Evolutionary conservation across 179 eudicot genomes (phyloP), one percentile per base, ranked within the genome.

Genomic region (Vitellaria paradoxa): DNA sequence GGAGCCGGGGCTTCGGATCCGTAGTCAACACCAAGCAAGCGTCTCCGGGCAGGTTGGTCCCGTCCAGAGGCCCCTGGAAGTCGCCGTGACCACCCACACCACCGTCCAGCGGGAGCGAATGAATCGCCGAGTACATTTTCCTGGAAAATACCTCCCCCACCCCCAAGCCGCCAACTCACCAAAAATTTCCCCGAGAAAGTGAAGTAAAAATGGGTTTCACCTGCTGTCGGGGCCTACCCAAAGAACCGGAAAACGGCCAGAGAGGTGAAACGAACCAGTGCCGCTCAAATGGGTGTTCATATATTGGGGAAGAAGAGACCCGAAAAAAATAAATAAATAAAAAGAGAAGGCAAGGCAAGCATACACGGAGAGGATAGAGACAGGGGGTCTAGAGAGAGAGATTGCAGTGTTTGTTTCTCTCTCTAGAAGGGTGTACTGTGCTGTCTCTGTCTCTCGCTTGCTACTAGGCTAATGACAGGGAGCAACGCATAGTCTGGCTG

Each of bases 1-100:
- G 86, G 71, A 94, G 96, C 7, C 98, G 88, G 30, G 98, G 98
- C 82, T 91, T 92, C 2, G 97, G 97, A 80, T 94, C 98, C 45
- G 96, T 81, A 53, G 98, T 87, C 77, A 94, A 78, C 21, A 94
- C 90, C 68, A 94, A 76, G 55, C 96, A 87, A 1, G 91, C 81
- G 61, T 85, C 92, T 62, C 82, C 86, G 20, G 69, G 67, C 62
- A 77, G 75, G 40, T 72, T 79, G 18, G 87, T 68, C 53, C 85
- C 87, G 17, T 79, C 89, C 40, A 85, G 65, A 40, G 81, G 46
- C 63, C 76, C 80, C 40, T 47, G 79, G 53, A 78, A 78, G 18
- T 75, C 79, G 5, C 52, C 78, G 45, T 81, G 80, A 30, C 21
- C 77, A 21, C 46, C 78, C 11, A 69, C 20, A 7, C 79, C 40